Conservation (phyloP, 208 protist species). For the Crithidia acanthocephali region DNA sequence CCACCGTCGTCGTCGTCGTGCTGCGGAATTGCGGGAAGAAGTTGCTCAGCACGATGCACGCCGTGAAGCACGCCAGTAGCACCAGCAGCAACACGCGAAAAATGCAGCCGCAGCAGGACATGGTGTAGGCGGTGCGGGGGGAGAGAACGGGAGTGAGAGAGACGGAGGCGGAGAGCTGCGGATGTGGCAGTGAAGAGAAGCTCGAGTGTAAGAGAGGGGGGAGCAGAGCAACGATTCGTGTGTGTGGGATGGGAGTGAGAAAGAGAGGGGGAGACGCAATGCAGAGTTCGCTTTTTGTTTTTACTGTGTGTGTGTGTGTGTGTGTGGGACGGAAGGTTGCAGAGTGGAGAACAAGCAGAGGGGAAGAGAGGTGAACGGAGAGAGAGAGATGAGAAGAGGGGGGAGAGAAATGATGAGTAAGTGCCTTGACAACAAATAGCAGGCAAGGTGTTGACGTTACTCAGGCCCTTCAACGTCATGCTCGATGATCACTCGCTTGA, state of each 20-base stretch:
- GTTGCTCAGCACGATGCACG: constrained; percentile 2
- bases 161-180: not conserved
- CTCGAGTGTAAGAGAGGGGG: too few species aligned
- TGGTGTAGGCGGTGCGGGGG: not conserved
- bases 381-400: too few species aligned
- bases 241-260: too few species aligned
- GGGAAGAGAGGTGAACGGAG: too few species aligned
- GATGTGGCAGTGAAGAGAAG: too few species aligned
- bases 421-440: too few species aligned
- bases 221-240: too few species aligned
- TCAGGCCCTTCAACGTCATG: too few species aligned
- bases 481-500: too few species aligned
- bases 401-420: too few species aligned
- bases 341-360: too few species aligned
- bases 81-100: constrained; percentile 7
- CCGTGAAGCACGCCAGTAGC: constrained; percentile 10
- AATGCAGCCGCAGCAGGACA: constrained; percentile 9
- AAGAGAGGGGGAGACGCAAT: not conserved
- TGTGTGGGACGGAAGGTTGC: not conserved
- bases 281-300: not conserved
- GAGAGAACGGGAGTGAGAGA: not conserved
- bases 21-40: constrained; percentile 6
- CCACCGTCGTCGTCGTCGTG: not conserved
- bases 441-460: too few species aligned
- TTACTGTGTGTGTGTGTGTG: not conserved